Evolutionary conservation across 192 early-diverging fungal species (phyloP), one percentile per base, ranked within the genome.

Genomic region (Coemansia sp.): DNA sequence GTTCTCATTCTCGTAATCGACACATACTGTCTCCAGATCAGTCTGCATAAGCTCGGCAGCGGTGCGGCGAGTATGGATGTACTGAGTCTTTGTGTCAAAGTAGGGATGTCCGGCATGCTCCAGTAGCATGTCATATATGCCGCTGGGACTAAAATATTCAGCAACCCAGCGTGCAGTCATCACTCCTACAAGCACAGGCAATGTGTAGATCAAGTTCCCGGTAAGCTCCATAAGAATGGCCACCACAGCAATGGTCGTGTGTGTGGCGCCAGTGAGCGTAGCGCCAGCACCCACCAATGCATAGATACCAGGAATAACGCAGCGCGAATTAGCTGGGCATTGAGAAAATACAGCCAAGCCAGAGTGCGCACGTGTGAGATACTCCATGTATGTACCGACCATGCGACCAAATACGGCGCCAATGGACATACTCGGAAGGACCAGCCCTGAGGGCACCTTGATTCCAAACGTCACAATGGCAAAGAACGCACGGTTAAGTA

Each of bases 221-320:
- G 91, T 92, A 19, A 92, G 85, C 77, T 92, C 91, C 75, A 92
- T 91, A 79, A 92, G 84, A 57, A 92, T 85, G 21, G 91, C 90
- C 3, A 88, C 76, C 1, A 86, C 74, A 1, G 85, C 83, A 22
- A 87, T 82, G 3, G 83, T 89, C 60, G 87, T 87, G 55, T 85
- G 72, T 0, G 89, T 91, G 22, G 86, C 73, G 22, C 87, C 79
- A 14, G 76, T 69, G 49, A 85, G 71, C 17, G 79, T 71, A 10
- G 84, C 84, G 6, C 81, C 84, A 2, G 79, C 84, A 17, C 84
- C 84, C n/a, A 85, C 76, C 43, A 84, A 66, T 11, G 89, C 85
- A 60, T 93, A 93, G 4, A 85, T 86, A 12, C 89, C 90, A 5
- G 89, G 90, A 2, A 85, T 88, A 3, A 91, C 82, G 53, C 90